Evolutionary conservation across 2,329 filamentous ascomycete species (phyloP), one percentile per base, ranked within the genome.

Genomic region (Epichloe bromicola): DNA sequence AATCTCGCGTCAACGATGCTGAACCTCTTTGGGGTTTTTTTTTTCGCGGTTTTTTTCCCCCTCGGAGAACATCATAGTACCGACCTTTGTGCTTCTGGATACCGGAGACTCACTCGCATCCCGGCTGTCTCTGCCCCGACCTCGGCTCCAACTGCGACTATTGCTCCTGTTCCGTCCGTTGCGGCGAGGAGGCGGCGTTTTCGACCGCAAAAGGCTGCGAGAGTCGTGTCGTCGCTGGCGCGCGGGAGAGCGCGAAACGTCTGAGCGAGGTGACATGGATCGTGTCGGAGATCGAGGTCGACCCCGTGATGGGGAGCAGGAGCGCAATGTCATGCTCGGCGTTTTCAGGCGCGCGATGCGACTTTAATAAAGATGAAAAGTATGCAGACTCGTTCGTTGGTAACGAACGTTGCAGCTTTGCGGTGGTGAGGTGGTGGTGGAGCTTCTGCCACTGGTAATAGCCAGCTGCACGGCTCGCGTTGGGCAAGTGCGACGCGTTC

Each of bases 71-170:
- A n/a, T 19, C 30, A 8, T 5, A 8, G 12, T 30, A 57, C 65
- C 49, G 56, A 75, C 77, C 70, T 80, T 80, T 49, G 77, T 80
- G 58, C 74, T 78, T 56, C 66, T 70, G 5, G 64, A 51, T 3
- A 62, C 59, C 7, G 73, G 70, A 39, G 62, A 66, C 45, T 59
- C 61, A 57, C 68, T 70, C 19, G 62, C 60, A n/a, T 64, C 66
- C 39, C 67, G 60, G 51, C 63, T 67, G 23, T 62, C 62, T 47
- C 68, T 66, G 42, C 59, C 59, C 7, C 61, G 60, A 33, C 61
- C 65, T 37, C 64, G 62, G 52, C 67, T 67, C 51, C 65, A 57
- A 54, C 65, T 68, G 33, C 59, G 58, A 47, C 53, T 54, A 5
- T 55, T 49, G 50, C 59, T 66, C 48, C 61, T 58, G 54, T 63